Evolutionary conservation across 2,329 filamentous ascomycete genomes (phyloP), one percentile per base, ranked within the genome.

Genomic region (Fusarium marasasianum): DNA sequence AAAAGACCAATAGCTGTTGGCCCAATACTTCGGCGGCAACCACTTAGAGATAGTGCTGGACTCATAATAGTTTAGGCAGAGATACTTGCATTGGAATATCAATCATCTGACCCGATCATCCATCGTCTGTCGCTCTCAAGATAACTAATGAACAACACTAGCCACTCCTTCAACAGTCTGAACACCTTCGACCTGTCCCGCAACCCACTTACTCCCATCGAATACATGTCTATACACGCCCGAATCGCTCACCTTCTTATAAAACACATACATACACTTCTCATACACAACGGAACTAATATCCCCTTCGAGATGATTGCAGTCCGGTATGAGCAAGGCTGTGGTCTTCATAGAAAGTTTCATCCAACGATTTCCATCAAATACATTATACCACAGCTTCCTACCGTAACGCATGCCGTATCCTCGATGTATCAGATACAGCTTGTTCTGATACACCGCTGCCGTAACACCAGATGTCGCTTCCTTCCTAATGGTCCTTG

Each of bases 401-500:
- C 9, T 15, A 20, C 2, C 9, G 6, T 18, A 10, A 20, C 3
- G 10, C 5, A 6, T 7, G 10, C 6, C 24, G 20, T 14, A 13
- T 24, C 24, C 38, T 41, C 22, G 37, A 31, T 55, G 37, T 6
- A 55, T n/a, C 20, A 55, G 14, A 14, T 55, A 41, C 8, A 55
- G 18, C 8, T 43, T 55, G 13, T 18, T 18, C 11, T 22, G 20
- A 8, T 43, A 41, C 3, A 41, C 26, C 1, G 22, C 18, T 22
- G 24, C 37, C 9, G 38, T 55, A 5, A 55, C 40, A 14, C 37
- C 24, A 18, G 37, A 33, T 5, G 4, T 31, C 13, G 12, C 15
- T 1, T 12, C 1, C 10, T 3, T 0, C 9, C 0, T 1, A 43
- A 38, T 2, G 10, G 11, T 38, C 8, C 13, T 0, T 13, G 2